Percentiles rank a stretch among this genome's conserved stretches.
Conservation (phyloP, 768 basidiomycete species). For the Calocybe gangraenosa region DNA sequence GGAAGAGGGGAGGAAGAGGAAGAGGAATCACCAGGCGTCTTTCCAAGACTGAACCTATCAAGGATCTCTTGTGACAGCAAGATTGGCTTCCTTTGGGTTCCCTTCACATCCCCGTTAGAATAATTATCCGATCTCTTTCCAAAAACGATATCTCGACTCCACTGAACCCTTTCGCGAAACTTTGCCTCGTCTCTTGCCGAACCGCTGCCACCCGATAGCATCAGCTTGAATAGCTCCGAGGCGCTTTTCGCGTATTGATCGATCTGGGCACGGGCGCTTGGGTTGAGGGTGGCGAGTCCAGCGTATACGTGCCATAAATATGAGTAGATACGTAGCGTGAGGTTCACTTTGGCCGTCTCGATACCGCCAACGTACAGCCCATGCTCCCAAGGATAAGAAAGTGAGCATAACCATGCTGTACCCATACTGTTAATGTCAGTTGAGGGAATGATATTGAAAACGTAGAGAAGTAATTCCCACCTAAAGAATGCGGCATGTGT, state of each 20-base stretch:
- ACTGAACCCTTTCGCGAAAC: conserved; percentile 69
- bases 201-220: conserved; percentile 60
- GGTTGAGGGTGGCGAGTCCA: conserved; percentile 96
- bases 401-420: conserved; percentile 82
- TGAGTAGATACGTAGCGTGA: conserved; percentile 92
- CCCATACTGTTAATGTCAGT: conserved; percentile 71
- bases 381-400: conserved; percentile 91
- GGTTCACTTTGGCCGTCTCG: conserved; percentile 97
- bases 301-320: conserved; percentile 99
- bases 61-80: conserved; percentile 81
- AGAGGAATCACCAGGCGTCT: conserved; percentile 16
- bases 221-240: conserved; percentile 92
- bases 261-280: conserved; percentile 83
- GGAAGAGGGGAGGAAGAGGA: no score
- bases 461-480: conserved; percentile 33
- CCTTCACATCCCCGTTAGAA: conserved; percentile 21
- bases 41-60: conserved; percentile 85
- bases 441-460: neutral
- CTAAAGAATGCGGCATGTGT: conserved; percentile 97
- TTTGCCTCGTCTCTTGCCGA: conserved; percentile 32
- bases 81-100: conserved; percentile 51
- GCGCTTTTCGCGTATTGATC: conserved; percentile 84
- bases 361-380: conserved; percentile 95
- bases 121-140: no score
- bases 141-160: conserved; percentile 76